Percentiles rank a stretch among this genome's conserved stretches.
phyloP scores from a whole-genome alignment of 345 rosid species.

The Aquilaria sinensis region DNA sequence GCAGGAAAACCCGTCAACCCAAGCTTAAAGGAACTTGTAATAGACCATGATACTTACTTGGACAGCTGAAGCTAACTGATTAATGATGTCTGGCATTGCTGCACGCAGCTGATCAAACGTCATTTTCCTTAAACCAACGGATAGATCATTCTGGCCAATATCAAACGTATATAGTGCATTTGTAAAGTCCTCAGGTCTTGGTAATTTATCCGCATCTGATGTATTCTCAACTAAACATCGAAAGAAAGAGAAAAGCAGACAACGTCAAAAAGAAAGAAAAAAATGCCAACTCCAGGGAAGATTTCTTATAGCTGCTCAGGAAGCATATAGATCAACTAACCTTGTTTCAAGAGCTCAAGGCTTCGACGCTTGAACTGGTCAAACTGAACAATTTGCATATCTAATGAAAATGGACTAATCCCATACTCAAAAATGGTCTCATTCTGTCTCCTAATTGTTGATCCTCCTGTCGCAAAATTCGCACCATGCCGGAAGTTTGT shows the following conservation, averaged over 20 bases:
- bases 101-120: slow-evolving; percentile 64
- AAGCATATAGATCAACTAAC: slow-evolving; percentile 20
- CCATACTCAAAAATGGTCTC: slow-evolving; percentile 85
- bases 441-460: slow-evolving; percentile 77
- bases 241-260: neutral
- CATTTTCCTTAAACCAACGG: slow-evolving; percentile 72
- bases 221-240: slow-evolving; percentile 34
- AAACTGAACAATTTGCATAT: slow-evolving; percentile 83
- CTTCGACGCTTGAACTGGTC: slow-evolving; percentile 65
- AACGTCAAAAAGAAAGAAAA: neutral
- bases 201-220: slow-evolving; percentile 55
- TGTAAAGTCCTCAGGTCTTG: slow-evolving; percentile 64
- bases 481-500: slow-evolving; percentile 82
- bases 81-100: slow-evolving; percentile 57
- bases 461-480: slow-evolving; percentile 90
- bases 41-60: slow-evolving; percentile 36
- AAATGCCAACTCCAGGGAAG: neutral
- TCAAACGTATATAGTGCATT: slow-evolving; percentile 88
- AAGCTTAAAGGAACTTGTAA: neutral
- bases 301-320: neutral
- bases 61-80: slow-evolving; percentile 79
- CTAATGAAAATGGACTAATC: slow-evolving; percentile 83
- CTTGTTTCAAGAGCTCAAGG: slow-evolving; percentile 39
- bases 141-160: slow-evolving; percentile 94
- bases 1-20: neutral